Conservation (phyloP, 352 stramenopile species). For the Globisporangium canariense region DNA sequence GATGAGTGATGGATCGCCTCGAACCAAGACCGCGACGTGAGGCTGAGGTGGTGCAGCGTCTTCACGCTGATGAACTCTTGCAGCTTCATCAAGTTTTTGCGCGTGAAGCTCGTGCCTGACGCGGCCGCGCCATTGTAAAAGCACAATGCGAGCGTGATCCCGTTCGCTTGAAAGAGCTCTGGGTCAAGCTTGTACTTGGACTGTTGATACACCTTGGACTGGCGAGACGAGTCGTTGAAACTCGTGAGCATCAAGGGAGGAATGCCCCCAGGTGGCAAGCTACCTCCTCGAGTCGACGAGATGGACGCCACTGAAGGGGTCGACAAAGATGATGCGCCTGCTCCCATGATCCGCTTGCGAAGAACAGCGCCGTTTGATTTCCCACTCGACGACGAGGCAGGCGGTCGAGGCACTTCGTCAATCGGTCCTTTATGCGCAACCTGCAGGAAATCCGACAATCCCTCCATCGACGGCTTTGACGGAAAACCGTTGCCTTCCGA, state of each 20-base stretch:
- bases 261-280: not conserved
- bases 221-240: slow-evolving; percentile 2
- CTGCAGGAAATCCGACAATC: slow-evolving; percentile 29
- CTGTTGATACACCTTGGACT: slow-evolving; percentile 27
- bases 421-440: slow-evolving; percentile 15
- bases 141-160: slow-evolving; percentile 27
- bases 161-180: slow-evolving; percentile 31
- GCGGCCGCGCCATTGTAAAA: slow-evolving; percentile 19
- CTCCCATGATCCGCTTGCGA: slow-evolving; percentile 8
- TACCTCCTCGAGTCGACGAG: slow-evolving; percentile 3
- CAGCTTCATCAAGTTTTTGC: slow-evolving; percentile 40
- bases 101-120: slow-evolving; percentile 14
- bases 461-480: not conserved
- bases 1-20: slow-evolving; percentile 39
- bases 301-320: slow-evolving; percentile 14
- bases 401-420: slow-evolving; percentile 2
- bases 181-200: slow-evolving; percentile 47
- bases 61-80: slow-evolving; percentile 44
- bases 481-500: not conserved
- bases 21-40: slow-evolving; percentile 45
- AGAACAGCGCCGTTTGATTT: not conserved
- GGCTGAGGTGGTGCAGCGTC: slow-evolving; percentile 39
- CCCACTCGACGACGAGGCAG: not conserved
- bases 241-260: slow-evolving; percentile 11
- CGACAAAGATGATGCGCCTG: not conserved